phyloP scores from a whole-genome alignment of 2,329 filamentous ascomycete genomes.

The Beauveria varroae region DNA sequence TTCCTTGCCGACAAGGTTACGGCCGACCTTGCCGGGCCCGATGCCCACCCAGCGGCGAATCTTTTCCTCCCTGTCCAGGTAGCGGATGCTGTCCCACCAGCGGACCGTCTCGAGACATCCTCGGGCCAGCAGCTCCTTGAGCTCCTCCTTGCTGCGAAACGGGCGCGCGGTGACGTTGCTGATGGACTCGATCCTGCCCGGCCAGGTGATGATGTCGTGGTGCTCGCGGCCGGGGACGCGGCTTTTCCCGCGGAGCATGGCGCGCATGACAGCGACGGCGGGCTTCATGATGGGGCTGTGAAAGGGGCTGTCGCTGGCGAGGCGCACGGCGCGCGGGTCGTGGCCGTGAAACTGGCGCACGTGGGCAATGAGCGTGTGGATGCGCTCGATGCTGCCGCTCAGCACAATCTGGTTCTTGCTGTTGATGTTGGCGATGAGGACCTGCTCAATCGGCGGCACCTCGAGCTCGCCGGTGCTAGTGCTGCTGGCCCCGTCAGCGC shows the following conservation, averaged over 20 bases:
- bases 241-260: slow-evolving; percentile 55
- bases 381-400: slow-evolving; percentile 76
- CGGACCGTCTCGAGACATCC: slow-evolving; percentile 86
- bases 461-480: slow-evolving; percentile 44
- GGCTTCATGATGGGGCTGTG: slow-evolving; percentile 90
- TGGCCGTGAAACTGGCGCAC: slow-evolving; percentile 85
- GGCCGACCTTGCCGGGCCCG: slow-evolving; percentile 85
- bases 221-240: slow-evolving; percentile 44
- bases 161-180: slow-evolving; percentile 81
- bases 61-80: slow-evolving; percentile 74
- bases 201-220: slow-evolving; percentile 65
- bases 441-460: slow-evolving; percentile 72
- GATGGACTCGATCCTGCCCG: slow-evolving; percentile 67
- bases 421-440: slow-evolving; percentile 89
- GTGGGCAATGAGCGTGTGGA: slow-evolving; percentile 74
- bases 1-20: slow-evolving; percentile 91
- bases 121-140: slow-evolving; percentile 71
- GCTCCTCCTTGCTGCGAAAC: slow-evolving; percentile 63
- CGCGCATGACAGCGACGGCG: slow-evolving; percentile 66
- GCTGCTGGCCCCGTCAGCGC: neutral
- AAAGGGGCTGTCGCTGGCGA: slow-evolving; percentile 85
- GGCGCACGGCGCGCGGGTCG: slow-evolving; percentile 76
- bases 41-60: slow-evolving; percentile 86
- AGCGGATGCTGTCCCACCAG: slow-evolving; percentile 92
- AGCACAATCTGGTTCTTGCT: slow-evolving; percentile 94